These are phyloP conservation scores for Backusella westeae DNA, from an alignment of 192 early-diverging fungal species.

Conservation along the genomic window DNA sequence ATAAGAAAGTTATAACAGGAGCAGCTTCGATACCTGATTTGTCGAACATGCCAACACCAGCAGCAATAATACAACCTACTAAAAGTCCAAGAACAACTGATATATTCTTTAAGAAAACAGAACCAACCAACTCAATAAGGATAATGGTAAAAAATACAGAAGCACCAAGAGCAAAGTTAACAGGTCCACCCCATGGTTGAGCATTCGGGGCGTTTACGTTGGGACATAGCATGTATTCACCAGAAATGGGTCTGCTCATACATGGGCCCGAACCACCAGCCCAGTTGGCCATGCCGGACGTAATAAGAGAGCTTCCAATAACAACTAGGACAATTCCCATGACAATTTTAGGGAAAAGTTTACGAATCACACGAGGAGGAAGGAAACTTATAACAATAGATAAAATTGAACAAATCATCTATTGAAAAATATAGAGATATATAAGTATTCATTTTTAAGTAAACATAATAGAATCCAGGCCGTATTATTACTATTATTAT, in stretches of 20 bases:
- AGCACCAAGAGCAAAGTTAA: constrained; percentile 53
- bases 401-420: constrained; percentile 47
- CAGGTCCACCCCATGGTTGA: constrained; percentile 47
- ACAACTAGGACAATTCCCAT: constrained; percentile 49
- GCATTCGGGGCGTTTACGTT: constrained; percentile 42
- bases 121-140: constrained; percentile 53
- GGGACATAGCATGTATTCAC: constrained; percentile 47
- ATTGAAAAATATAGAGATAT: background rate
- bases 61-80: constrained; percentile 51
- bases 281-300: constrained; percentile 45
- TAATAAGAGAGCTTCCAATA: constrained; percentile 46
- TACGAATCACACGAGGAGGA: constrained; percentile 44
- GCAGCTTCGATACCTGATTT: constrained; percentile 38
- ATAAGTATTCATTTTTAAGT: background rate
- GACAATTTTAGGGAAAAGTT: constrained; percentile 55
- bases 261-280: constrained; percentile 51
- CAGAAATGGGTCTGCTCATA: constrained; percentile 33
- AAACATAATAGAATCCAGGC: background rate
- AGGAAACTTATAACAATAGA: constrained; percentile 45
- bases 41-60: constrained; percentile 48
- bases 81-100: constrained; percentile 48
- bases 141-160: constrained; percentile 48
- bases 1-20: constrained; percentile 49
- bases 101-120: constrained; percentile 55
- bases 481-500: background rate